These are phyloP conservation scores for Sedum album DNA, from an alignment of 164 flowering plant genomes.

Conservation along the genomic window DNA sequence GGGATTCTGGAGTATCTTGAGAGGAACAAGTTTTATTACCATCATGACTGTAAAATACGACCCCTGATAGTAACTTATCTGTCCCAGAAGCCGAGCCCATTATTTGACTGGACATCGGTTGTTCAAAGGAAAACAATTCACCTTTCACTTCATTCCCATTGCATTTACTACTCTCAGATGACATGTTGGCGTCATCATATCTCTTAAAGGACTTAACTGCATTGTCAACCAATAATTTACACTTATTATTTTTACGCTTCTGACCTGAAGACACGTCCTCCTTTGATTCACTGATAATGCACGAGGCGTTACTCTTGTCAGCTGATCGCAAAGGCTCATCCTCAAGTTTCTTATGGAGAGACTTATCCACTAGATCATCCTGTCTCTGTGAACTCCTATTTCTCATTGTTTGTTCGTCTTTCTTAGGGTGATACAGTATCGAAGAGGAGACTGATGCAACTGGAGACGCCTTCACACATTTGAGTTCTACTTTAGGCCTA, in stretches of 20 bases:
- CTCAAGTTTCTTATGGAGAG: not conserved
- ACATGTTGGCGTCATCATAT: not conserved
- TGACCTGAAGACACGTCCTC: not conserved
- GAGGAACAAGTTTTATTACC: not conserved
- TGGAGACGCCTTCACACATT: not conserved
- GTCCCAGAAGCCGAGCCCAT: not conserved
- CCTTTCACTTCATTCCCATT: not conserved
- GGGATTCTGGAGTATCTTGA: not conserved
- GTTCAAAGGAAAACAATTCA: not conserved
- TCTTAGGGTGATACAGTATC: not conserved
- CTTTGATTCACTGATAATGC: slow-evolving; percentile 1
- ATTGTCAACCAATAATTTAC: not conserved
- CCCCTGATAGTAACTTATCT: not conserved
- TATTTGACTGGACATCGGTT: not conserved
- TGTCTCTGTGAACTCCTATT: not conserved
- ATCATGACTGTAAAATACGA: not conserved
- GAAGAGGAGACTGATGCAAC: slow-evolving; percentile 4
- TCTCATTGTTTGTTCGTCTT: not conserved
- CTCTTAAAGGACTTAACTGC: not conserved
- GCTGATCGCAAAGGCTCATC: not conserved
- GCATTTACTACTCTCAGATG: not conserved
- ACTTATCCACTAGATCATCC: not conserved
- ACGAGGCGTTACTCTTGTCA: not conserved
- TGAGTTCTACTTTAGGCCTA: not conserved
- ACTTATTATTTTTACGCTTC: not conserved